Base-by-base conservation (phyloP, 306 rosid genomes). In the Glycyrrhiza uralensis region DNA sequence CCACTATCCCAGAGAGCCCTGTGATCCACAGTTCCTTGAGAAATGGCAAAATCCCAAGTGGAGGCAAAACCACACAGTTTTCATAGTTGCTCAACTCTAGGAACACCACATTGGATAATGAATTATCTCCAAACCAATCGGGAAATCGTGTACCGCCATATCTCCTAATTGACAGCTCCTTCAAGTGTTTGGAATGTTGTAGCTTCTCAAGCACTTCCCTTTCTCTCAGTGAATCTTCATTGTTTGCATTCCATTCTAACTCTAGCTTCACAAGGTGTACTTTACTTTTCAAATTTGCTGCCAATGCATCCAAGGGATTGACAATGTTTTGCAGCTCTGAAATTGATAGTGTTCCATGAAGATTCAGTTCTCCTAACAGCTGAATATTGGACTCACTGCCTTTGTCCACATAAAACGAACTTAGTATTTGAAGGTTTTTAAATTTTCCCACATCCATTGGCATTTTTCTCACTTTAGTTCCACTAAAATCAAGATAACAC, bases 171-270 rank as follows among this genome's bases (percentile, higher is more conserved):
- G 33, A 52, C 12, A 80, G 2, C 7, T 15, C 2, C 32, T 75
- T 54, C 26, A 80, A 24, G 23, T 28, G 22, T 6, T 35, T 11
- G n/a, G 50, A 71, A 45, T 75, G 81, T 32, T 57, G 74, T 0
- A 80, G 45, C 47, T 62, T 47, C 44, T 70, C 81, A 7, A 76
- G 66, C 30, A 80, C 54, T n/a, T 58, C 64, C 9, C 13, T 71
- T 36, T 38, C 61, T 7, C 29, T 39, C 20, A 4, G 0, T 4
- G 38, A 46, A 1, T 66, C 22, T 2, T 74, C 50, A 35, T 2
- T 1, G 0, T 7, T 10, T 2, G 2, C 5, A 22, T 15, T 44
- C 81, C 85, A 80, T 8, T 15, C 0, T 6, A 80, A 52, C 23
- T 5, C 14, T 3, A 74, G 28, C 2, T 13, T 3, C 55, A 14